These are phyloP conservation scores for Durio zibethinus DNA, from an alignment of 345 rosid genomes.

Conservation along the genomic window DNA sequence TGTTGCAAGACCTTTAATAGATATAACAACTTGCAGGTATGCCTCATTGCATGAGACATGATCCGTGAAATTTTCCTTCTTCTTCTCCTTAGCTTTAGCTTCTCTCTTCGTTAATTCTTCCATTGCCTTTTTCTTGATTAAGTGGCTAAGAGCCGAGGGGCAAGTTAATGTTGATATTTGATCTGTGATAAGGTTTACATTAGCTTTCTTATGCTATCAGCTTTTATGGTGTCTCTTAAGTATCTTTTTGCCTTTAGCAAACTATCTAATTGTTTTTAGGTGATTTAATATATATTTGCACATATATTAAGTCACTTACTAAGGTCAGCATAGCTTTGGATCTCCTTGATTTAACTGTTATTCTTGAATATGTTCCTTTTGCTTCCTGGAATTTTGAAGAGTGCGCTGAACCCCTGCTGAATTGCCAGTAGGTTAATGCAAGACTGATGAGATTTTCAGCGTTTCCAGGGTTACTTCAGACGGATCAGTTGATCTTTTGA, in stretches of 20 bases:
- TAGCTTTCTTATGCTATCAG: not conserved
- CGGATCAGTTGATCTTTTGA: not conserved
- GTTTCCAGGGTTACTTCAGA: not conserved
- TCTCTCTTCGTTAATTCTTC: not conserved
- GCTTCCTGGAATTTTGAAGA: not conserved
- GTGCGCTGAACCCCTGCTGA: not conserved
- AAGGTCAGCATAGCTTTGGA: not conserved
- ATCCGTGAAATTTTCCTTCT: not conserved
- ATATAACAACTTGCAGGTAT: constrained; percentile 61
- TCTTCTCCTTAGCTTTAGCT: too few relatives aligned
- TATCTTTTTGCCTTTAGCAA: not conserved
- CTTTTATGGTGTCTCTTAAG: not conserved
- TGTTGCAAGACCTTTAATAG: constrained; percentile 59
- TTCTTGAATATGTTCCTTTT: not conserved
- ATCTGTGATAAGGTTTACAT: not conserved
- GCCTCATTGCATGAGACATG: constrained; percentile 4
- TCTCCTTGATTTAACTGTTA: not conserved
- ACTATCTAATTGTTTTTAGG: not conserved
- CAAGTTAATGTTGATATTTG: not conserved
- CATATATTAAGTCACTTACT: not conserved
- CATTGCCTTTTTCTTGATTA: not conserved
- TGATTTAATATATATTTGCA: not conserved
- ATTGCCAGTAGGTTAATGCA: not conserved
- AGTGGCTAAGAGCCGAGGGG: not conserved
- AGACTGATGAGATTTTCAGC: not conserved